Conservation (phyloP, 2,329 filamentous ascomycete species). For the Amauroascus verrucosus region DNA sequence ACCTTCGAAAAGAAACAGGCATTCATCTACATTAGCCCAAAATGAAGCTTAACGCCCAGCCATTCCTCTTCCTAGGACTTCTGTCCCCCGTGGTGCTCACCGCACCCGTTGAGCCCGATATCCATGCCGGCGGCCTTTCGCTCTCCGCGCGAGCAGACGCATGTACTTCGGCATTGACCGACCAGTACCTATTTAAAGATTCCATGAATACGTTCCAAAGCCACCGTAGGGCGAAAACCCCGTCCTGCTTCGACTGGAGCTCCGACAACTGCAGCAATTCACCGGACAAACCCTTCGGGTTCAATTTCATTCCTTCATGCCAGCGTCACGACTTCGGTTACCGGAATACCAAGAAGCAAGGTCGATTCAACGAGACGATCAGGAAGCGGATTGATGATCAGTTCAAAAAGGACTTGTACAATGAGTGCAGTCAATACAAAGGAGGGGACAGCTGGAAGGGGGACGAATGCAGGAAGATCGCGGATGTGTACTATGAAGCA, state of each 20-base stretch:
- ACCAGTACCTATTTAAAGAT: slow-evolving; percentile 40
- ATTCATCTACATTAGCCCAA: neutral
- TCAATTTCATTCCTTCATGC: slow-evolving; percentile 34
- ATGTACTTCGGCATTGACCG: slow-evolving; percentile 26
- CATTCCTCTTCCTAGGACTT: slow-evolving; percentile 5
- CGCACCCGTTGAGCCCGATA: neutral
- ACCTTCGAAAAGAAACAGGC: neutral
- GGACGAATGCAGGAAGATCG: slow-evolving; percentile 8
- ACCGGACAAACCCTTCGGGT: slow-evolving; percentile 26
- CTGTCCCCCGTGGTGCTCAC: neutral
- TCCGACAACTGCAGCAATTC: slow-evolving; percentile 29
- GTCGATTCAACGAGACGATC: slow-evolving; percentile 36
- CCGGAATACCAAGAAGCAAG: slow-evolving; percentile 44
- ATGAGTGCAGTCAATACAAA: slow-evolving; percentile 10
- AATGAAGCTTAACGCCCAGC: slow-evolving; percentile 13
- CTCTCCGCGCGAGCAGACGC: slow-evolving; percentile 2
- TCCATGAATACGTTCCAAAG: slow-evolving; percentile 36
- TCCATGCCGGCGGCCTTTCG: neutral
- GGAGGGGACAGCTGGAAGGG: slow-evolving; percentile 9
- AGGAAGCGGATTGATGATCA: slow-evolving; percentile 42
- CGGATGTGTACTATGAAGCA: slow-evolving; percentile 12
- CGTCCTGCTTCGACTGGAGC: slow-evolving; percentile 30
- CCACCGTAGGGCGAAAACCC: slow-evolving; percentile 34
- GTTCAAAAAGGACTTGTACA: slow-evolving; percentile 27
- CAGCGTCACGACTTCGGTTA: slow-evolving; percentile 50